Evolutionary conservation across 2,329 filamentous ascomycete genomes (phyloP).

Genomic region (Ciborinia camelliae): DNA sequence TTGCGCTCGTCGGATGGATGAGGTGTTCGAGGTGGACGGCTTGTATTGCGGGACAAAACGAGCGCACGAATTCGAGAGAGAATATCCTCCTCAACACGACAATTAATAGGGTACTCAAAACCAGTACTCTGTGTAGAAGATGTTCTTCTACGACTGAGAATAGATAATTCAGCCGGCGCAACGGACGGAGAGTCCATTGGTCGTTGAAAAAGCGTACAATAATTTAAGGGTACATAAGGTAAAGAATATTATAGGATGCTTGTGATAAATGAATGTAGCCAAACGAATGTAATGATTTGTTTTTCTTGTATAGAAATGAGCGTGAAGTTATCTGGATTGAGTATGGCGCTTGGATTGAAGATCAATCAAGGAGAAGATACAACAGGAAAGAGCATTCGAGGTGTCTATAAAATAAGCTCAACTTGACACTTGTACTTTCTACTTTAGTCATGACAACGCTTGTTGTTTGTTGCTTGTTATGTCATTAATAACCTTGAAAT

Average conservation of each 20-base stretch:
- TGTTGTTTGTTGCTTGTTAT: too few species aligned
- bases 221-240: conserved; percentile 14
- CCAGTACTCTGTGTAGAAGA: conserved; percentile 27
- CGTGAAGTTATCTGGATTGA: not conserved
- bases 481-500: not conserved
- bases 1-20: conserved; percentile 29
- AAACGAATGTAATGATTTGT: conserved; percentile 21
- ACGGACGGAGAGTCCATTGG: conserved; percentile 27
- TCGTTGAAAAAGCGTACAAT: conserved; percentile 10
- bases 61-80: conserved; percentile 33
- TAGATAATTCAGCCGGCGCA: conserved; percentile 21
- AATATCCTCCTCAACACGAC: conserved; percentile 34
- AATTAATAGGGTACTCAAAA: conserved; percentile 28
- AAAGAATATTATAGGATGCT: conserved; percentile 14
- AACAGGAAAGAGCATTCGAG: conserved; percentile 1
- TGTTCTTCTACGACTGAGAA: conserved; percentile 23
- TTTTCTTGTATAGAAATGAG: conserved; percentile 2
- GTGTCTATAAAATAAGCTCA: not conserved
- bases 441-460: not conserved
- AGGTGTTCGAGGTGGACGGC: conserved; percentile 31
- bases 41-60: conserved; percentile 30
- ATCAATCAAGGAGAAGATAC: not conserved
- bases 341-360: not conserved
- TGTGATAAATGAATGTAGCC: conserved; percentile 14
- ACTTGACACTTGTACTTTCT: conserved; percentile 7